Conservation (phyloP, 805 yeast genomes). For the Wickerhamomyces mucosus region DNA sequence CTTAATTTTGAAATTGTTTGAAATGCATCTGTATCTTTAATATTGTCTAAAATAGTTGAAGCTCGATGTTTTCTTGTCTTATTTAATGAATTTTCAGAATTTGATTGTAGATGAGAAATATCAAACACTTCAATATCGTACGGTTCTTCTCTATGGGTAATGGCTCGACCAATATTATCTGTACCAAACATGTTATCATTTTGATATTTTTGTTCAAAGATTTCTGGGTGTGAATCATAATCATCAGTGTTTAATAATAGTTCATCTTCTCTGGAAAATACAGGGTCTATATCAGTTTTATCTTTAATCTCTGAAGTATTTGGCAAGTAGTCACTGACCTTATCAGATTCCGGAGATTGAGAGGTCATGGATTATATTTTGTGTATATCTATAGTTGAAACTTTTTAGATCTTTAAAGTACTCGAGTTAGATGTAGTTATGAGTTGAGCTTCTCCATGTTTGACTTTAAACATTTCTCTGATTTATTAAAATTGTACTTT, state of each 20-base stretch:
- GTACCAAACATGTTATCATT: slow-evolving; percentile 10
- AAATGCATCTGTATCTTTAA: slow-evolving; percentile 7
- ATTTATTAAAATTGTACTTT: too few species aligned
- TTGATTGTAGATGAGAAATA: not conserved
- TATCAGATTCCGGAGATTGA: too few species aligned
- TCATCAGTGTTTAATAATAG: not conserved
- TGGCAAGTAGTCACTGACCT: too few species aligned
- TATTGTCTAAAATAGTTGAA: slow-evolving; percentile 11
- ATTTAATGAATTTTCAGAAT: slow-evolving; percentile 2
- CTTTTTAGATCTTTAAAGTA: too few species aligned
- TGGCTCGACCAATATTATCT: slow-evolving; percentile 2
- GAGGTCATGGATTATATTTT: too few species aligned
- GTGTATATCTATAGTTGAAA: too few species aligned
- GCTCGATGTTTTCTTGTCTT: slow-evolving; percentile 1
- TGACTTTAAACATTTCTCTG: too few species aligned
- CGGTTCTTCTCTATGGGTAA: not conserved
- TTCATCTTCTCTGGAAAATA: not conserved
- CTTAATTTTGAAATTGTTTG: slow-evolving; percentile 11
- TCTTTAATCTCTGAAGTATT: too few species aligned
- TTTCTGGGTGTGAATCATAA: slow-evolving; percentile 8
- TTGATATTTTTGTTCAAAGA: slow-evolving; percentile 5
- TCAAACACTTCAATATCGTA: not conserved
- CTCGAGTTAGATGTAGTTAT: too few species aligned
- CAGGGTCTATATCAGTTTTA: not conserved
- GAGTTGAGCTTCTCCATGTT: too few species aligned